Conservation (phyloP, 345 rosid genomes). For the Angophora floribunda region DNA sequence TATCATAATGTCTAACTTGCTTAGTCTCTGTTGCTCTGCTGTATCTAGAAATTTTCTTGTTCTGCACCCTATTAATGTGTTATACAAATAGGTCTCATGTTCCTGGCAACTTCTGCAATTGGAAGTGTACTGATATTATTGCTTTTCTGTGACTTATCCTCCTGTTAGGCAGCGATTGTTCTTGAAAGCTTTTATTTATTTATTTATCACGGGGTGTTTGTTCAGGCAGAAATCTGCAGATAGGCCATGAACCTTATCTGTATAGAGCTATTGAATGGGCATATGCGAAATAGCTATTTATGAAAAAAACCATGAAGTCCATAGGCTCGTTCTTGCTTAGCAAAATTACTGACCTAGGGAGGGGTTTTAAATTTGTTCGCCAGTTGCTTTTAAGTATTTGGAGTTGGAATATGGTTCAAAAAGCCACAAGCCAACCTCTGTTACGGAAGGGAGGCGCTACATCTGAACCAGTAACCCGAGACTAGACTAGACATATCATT, state of each 20-base stretch:
- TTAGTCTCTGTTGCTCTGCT: background rate
- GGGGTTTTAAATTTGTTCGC: background rate
- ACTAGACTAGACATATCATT: background rate
- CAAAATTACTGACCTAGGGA: background rate
- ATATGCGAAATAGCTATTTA: background rate
- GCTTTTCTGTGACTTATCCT: background rate
- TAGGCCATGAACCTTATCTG: background rate
- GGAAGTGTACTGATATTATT: background rate
- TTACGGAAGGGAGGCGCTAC: background rate
- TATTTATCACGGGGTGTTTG: background rate
- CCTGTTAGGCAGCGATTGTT: background rate
- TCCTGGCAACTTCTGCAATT: background rate
- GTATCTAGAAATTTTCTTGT: background rate
- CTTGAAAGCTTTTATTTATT: background rate
- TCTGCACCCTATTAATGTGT: background rate
- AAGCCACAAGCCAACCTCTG: background rate
- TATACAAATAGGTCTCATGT: background rate
- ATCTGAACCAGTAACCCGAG: background rate
- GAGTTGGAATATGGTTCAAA: background rate
- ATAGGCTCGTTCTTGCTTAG: background rate
- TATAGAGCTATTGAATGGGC: background rate
- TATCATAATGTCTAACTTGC: background rate
- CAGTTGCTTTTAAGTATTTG: background rate
- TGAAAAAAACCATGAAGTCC: background rate
- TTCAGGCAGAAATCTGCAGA: background rate